Evolutionary conservation across 202 grass and related monocot species (phyloP), one percentile per base, ranked within the genome.

Genomic region (Brachypodium distachyon): DNA sequence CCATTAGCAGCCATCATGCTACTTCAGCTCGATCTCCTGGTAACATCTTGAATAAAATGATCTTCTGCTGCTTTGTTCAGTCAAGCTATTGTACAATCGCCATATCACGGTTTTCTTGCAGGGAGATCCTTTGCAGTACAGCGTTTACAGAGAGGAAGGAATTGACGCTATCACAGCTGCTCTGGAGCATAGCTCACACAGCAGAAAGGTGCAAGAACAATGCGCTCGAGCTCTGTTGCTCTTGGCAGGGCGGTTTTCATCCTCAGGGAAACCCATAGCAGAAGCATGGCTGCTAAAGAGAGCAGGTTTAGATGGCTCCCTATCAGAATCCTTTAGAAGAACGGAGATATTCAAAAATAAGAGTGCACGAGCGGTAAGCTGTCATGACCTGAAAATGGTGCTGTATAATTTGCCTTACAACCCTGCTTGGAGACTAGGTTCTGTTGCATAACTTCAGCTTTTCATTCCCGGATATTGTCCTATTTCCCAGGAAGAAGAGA

Each of bases 41-140:
- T 99, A 90, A 59, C 68, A 74, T 49, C 48, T 85, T 26, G 21
- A 66, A 52, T n/a, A 25, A 23, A 73, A 6, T 17, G 36, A 78
- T 49, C 12, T 77, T 79, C 72, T 77, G 14, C 74, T 72, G 46
- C 6, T 81, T 84, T 64, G 3, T 18, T 11, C 10, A 56, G 42
- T 14, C 44, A 71, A 16, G n/a, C 41, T 63, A 81, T 57, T 66
- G 84, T 77, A 51, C 54, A 27, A 67, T 83, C 65, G 70, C 76
- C 60, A 83, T 88, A 83, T 40, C 13, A 22, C 47, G 86, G 55
- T 75, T 78, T 73, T 82, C 16, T 86, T 90, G 73, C 85, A 99
- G 96, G 96, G 87, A 54, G 96, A 99, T 90, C 85, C 89, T 89
- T 91, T 77, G 81, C 96, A 87, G 77, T 95, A 90, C 70, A 99